These are phyloP conservation scores for Lentinus polychrous DNA, from an alignment of 1,284 basidiomycete species.

Conservation along the genomic window DNA sequence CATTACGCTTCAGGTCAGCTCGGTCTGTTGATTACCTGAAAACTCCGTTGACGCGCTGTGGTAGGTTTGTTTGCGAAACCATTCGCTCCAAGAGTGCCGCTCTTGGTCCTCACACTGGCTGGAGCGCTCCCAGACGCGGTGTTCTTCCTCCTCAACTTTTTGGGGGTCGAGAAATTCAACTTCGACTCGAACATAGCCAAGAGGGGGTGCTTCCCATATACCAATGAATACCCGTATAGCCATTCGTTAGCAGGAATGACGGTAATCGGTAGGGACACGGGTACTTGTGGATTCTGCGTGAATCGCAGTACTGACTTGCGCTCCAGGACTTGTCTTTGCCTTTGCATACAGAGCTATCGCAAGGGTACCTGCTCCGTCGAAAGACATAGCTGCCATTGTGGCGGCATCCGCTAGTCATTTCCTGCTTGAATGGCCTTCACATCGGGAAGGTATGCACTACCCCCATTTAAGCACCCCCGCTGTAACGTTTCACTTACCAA, in stretches of 20 bases:
- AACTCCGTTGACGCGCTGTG: neutral
- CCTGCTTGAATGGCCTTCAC: slow-evolving; percentile 24
- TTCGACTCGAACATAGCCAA: slow-evolving; percentile 17
- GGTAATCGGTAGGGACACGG: slow-evolving; percentile 12
- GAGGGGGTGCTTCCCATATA: slow-evolving; percentile 27
- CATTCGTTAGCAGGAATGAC: slow-evolving; percentile 23
- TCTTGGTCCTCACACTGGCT: slow-evolving; percentile 22
- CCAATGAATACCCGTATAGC: slow-evolving; percentile 25
- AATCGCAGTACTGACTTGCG: neutral
- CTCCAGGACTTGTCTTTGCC: slow-evolving; percentile 16
- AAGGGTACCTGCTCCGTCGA: slow-evolving; percentile 13
- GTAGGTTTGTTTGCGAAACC: slow-evolving; percentile 24
- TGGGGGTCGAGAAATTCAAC: slow-evolving; percentile 25
- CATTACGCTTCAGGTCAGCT: slow-evolving; percentile 22
- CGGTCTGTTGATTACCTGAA: neutral
- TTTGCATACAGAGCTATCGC: slow-evolving; percentile 15
- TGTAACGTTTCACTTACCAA: neutral
- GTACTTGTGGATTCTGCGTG: neutral
- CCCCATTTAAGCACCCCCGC: neutral
- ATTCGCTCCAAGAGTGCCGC: slow-evolving; percentile 24
- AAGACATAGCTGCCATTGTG: slow-evolving; percentile 18
- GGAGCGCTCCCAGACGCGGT: slow-evolving; percentile 22
- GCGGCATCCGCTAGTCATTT: slow-evolving; percentile 20
- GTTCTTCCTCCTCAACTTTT: slow-evolving; percentile 23
- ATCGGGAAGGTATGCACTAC: slow-evolving; percentile 17